These are phyloP conservation scores for Globisporangium apiculatum DNA, from an alignment of 352 stramenopile species.

Conservation along the genomic window DNA sequence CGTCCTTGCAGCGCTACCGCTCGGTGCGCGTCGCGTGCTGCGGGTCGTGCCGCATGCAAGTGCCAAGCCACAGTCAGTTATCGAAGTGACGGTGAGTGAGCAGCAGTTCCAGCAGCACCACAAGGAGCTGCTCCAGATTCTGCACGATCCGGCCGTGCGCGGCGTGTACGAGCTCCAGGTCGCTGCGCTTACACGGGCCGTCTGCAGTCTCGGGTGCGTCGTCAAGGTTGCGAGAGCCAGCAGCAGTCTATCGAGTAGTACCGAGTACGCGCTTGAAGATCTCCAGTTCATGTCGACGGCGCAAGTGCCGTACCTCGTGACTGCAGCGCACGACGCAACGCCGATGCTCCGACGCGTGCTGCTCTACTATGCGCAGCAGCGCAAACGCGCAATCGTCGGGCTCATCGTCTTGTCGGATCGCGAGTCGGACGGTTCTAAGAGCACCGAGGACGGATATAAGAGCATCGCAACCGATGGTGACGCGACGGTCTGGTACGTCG, in stretches of 20 bases:
- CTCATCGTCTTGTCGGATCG: conserved; percentile 40
- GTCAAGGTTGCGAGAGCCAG: conserved; percentile 53
- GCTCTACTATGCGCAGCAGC: conserved; percentile 69
- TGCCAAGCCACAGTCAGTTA: conserved; percentile 45
- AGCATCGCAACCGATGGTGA: conserved; percentile 21
- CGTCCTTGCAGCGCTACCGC: conserved; percentile 50
- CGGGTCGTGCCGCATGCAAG: conserved; percentile 50
- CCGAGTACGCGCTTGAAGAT: conserved; percentile 61
- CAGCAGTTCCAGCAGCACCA: conserved; percentile 64
- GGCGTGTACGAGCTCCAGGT: conserved; percentile 93
- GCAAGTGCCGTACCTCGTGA: conserved; percentile 53
- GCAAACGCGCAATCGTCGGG: conserved; percentile 48
- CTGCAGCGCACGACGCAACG: background rate
- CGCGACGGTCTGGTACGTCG: conserved; percentile 58
- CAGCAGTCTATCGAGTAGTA: conserved; percentile 22
- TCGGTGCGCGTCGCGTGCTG: conserved; percentile 41
- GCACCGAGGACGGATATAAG: conserved; percentile 4
- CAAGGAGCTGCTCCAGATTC: conserved; percentile 74
- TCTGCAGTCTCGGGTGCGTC: conserved; percentile 91
- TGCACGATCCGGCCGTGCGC: conserved; percentile 71
- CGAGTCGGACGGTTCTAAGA: conserved; percentile 16
- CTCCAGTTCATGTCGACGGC: conserved; percentile 71
- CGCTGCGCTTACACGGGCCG: conserved; percentile 80
- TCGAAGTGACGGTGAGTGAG: conserved; percentile 68
- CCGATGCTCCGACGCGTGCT: conserved; percentile 43